Conservation (phyloP, 1,284 basidiomycete species). For the Puccinia triticina region DNA sequence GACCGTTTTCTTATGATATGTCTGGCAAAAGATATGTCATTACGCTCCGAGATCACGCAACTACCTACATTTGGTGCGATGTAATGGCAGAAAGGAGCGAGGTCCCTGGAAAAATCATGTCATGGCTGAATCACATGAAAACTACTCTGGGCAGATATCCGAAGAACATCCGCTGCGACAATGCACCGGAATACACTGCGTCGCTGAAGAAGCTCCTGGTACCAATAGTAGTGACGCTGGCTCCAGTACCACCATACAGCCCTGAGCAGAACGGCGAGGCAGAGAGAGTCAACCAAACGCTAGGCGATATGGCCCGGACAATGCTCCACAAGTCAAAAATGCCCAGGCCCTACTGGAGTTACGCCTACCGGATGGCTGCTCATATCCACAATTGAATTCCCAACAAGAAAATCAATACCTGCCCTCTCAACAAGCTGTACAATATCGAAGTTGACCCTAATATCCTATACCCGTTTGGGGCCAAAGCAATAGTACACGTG, state of each 20-base stretch:
- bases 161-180: no score
- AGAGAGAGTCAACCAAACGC: no score
- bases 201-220: background rate
- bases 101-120: background rate
- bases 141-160: no score
- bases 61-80: background rate
- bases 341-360: background rate
- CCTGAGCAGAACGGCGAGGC: no score
- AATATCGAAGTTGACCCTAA: background rate
- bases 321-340: background rate
- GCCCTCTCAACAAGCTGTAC: background rate
- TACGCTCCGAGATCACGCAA: background rate
- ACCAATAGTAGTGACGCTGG: no score
- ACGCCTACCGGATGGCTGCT: background rate
- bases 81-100: background rate
- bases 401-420: background rate
- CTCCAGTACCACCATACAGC: no score
- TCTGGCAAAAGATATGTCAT: background rate
- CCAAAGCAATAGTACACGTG: no score
- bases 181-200: background rate
- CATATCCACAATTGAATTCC: background rate
- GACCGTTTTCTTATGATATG: no score
- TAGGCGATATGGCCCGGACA: conserved; percentile 15
- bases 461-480: background rate
- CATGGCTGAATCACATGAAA: no score